These are phyloP conservation scores for Penicillium verhagenii DNA, from an alignment of 495 filamentous ascomycete species.

Conservation along the genomic window DNA sequence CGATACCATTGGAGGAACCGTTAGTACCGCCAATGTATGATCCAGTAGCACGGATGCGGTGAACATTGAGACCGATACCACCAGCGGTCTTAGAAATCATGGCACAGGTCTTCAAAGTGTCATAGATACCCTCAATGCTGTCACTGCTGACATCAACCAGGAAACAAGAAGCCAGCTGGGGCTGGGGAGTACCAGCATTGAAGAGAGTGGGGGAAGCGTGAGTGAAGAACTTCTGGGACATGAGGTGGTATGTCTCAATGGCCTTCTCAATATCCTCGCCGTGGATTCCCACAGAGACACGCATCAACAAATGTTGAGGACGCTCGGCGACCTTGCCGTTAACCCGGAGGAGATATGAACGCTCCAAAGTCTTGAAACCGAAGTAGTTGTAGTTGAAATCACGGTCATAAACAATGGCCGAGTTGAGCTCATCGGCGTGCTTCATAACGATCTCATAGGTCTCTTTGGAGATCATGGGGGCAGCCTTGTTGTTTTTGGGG, in stretches of 20 bases:
- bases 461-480: conserved; percentile 89
- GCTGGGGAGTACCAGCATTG: conserved; percentile 91
- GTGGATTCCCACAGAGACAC: conserved; percentile 95
- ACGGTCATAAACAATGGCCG: conserved; percentile 96
- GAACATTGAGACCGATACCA: conserved; percentile 93
- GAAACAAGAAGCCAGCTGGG: conserved; percentile 96
- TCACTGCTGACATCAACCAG: conserved; percentile 98
- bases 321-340: conserved; percentile 93
- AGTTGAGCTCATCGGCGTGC: conserved; percentile 94
- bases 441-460: conserved; percentile 91
- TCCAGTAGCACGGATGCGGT: conserved; percentile 92
- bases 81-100: conserved; percentile 99
- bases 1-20: conserved; percentile 93
- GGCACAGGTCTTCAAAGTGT: conserved; percentile 97
- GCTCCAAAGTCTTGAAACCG: conserved; percentile 98
- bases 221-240: conserved; percentile 97
- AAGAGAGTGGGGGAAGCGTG: conserved; percentile 97
- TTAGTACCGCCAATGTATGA: conserved; percentile 98
- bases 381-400: conserved; percentile 99
- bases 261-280: conserved; percentile 90
- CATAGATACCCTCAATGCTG: conserved; percentile 99
- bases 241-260: conserved; percentile 95
- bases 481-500: conserved; percentile 79
- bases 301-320: conserved; percentile 99
- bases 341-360: conserved; percentile 91